Conservation (phyloP, 352 stramenopile genomes). For the Pythium pyrilobum region DNA sequence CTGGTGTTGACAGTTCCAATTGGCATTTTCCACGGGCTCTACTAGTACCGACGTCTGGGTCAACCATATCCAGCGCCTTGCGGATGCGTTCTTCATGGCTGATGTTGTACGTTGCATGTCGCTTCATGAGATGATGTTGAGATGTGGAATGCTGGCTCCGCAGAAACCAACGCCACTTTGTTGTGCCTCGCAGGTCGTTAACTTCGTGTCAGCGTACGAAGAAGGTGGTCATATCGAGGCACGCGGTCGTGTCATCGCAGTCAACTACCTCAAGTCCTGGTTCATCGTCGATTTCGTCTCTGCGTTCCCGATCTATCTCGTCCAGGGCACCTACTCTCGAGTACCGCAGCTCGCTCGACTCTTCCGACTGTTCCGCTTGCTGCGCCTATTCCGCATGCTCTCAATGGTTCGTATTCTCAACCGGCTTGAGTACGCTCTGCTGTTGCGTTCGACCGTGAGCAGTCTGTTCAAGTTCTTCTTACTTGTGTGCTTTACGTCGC, state of each 20-base stretch:
- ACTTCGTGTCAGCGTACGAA: slow-evolving; percentile 71
- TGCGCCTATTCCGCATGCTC: slow-evolving; percentile 62
- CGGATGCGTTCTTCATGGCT: slow-evolving; percentile 66
- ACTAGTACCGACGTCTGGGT: slow-evolving; percentile 17
- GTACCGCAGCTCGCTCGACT: slow-evolving; percentile 55
- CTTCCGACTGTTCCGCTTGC: slow-evolving; percentile 59
- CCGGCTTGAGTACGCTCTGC: slow-evolving; percentile 60
- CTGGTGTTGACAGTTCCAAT: slow-evolving; percentile 48
- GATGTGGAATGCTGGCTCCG: background rate
- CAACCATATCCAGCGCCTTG: slow-evolving; percentile 50
- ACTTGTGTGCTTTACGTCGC: slow-evolving; percentile 72
- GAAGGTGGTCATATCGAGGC: slow-evolving; percentile 51
- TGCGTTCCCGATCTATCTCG: slow-evolving; percentile 65
- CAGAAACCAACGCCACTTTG: too few relatives aligned
- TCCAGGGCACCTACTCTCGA: slow-evolving; percentile 52
- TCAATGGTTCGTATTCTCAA: slow-evolving; percentile 70
- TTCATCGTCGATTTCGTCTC: slow-evolving; percentile 74
- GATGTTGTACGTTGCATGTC: slow-evolving; percentile 45
- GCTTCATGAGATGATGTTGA: background rate
- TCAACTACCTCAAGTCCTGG: slow-evolving; percentile 64
- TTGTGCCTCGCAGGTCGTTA: slow-evolving; percentile 34
- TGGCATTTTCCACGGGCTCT: slow-evolving; percentile 38
- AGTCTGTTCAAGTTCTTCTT: slow-evolving; percentile 77
- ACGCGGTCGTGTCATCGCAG: slow-evolving; percentile 34
- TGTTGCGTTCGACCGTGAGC: slow-evolving; percentile 70